phyloP scores from a whole-genome alignment of 345 rosid species.

The Murraya paniculata region DNA sequence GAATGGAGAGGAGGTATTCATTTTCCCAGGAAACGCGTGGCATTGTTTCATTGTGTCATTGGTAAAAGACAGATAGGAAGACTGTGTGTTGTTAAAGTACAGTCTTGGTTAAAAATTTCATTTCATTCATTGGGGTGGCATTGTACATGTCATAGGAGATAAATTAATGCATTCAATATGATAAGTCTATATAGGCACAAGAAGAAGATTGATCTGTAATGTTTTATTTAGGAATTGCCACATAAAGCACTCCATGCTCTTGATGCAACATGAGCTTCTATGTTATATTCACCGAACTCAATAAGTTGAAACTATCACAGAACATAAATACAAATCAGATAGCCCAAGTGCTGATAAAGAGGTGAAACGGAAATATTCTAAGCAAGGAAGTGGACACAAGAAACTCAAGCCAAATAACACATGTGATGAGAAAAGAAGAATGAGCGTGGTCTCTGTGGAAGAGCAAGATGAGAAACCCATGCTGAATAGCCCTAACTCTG shows the following conservation, averaged over 20 bases:
- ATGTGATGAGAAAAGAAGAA: neutral
- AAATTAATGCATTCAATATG: neutral
- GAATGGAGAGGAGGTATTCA: neutral
- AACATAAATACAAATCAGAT: neutral
- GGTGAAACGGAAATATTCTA: neutral
- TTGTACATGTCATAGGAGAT: neutral
- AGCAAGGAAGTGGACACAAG: slow-evolving; percentile 20
- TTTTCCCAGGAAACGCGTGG: neutral
- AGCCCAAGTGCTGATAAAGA: neutral
- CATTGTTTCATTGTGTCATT: neutral
- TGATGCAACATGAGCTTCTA: neutral
- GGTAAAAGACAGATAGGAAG: neutral
- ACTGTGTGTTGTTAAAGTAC: neutral
- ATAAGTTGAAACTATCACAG: neutral
- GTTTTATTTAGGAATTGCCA: neutral
- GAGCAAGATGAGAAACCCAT: slow-evolving; percentile 18
- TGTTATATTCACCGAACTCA: neutral
- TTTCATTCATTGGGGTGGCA: neutral
- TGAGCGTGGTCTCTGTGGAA: neutral
- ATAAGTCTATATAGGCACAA: neutral
- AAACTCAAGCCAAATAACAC: neutral
- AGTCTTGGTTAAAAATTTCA: neutral
- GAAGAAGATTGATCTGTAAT: neutral
- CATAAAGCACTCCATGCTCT: neutral
- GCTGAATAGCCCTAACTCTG: slow-evolving; percentile 9